These are phyloP conservation scores for Fusarium pseudocircinatum DNA, from an alignment of 2,329 filamentous ascomycete genomes.

Conservation along the genomic window DNA sequence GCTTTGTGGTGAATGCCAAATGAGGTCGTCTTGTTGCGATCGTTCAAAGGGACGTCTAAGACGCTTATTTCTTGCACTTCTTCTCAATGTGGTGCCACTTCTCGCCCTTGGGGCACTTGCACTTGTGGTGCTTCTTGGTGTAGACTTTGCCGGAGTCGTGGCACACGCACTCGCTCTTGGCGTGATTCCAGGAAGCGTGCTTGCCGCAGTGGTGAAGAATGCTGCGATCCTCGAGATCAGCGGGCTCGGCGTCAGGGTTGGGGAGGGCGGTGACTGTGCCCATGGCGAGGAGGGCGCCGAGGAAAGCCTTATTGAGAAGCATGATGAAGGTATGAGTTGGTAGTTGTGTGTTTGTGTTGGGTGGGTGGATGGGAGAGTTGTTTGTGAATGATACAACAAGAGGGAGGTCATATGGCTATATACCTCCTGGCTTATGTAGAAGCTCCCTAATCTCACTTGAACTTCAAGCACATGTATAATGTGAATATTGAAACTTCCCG, in stretches of 20 bases:
- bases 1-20: too few relatives aligned
- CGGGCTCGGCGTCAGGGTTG: slow-evolving; percentile 3
- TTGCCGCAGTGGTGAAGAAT: slow-evolving; percentile 20
- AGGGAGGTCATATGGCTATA: neutral
- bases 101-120: slow-evolving; percentile 25
- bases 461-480: neutral
- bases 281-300: slow-evolving; percentile 11
- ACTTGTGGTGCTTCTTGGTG: slow-evolving; percentile 15
- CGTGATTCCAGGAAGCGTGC: slow-evolving; percentile 2
- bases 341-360: neutral
- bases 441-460: neutral
- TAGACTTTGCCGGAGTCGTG: slow-evolving; percentile 19
- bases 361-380: neutral
- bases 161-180: slow-evolving; percentile 7
- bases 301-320: slow-evolving; percentile 17
- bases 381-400: neutral
- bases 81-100: slow-evolving; percentile 20
- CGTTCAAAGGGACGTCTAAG: neutral
- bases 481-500: neutral
- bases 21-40: too few relatives aligned
- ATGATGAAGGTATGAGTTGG: neutral
- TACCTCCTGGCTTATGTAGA: neutral
- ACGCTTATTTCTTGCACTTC: slow-evolving; percentile 14
- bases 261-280: slow-evolving; percentile 14
- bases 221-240: slow-evolving; percentile 4